Evolutionary conservation across 129 eudicot genomes (phyloP), one percentile per base, ranked within the genome.

Genomic region (Pseudognaphalium luteoalbum): DNA sequence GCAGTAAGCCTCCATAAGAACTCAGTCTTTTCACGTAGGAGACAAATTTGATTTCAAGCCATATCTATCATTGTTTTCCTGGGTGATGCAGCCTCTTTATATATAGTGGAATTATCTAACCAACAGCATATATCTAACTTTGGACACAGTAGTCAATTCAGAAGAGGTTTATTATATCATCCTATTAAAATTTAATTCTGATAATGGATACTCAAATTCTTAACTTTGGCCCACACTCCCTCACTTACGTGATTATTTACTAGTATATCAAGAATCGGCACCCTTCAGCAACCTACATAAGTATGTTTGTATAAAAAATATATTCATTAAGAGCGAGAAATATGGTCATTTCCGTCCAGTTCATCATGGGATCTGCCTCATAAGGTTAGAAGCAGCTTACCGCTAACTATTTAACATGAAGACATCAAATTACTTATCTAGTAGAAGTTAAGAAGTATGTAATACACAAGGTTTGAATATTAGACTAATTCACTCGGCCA

Each of bases 371-470:
- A 15, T 14, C 75, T 50, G 10, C 68, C 69, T 64, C 66, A 60
- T 34, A 64, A 64, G 8, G 20, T 33, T 6, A 47, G 7, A 32
- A 52, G n/a, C 35, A 72, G 76, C 66, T 72, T 54, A n/a, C 0
- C 6, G 20, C 33, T n/a, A 33, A 54, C 22, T 8, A 71, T 17
- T 72, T 32, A 17, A 19, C 66, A 54, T 17, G 21, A 20, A 20
- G 47, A 72, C 76, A 71, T 19, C 11, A 73, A 73, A 25, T 58
- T 58, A 58, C 4, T 16, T 14, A 37, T 73, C 6, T 15, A 57
- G 25, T 7, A 58, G 68, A 57, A 19, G 76, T 35, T 73, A 34
- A 4, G 57, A 37, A 73, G 21, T 2, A 25, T 1, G 28, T 25
- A 14, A 6, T 34, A 35, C 56, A 73, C 41, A 35, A 7, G 11